Evolutionary conservation across 495 filamentous ascomycete genomes (phyloP).

Genomic region (Penicillium psychrofluorescens): DNA sequence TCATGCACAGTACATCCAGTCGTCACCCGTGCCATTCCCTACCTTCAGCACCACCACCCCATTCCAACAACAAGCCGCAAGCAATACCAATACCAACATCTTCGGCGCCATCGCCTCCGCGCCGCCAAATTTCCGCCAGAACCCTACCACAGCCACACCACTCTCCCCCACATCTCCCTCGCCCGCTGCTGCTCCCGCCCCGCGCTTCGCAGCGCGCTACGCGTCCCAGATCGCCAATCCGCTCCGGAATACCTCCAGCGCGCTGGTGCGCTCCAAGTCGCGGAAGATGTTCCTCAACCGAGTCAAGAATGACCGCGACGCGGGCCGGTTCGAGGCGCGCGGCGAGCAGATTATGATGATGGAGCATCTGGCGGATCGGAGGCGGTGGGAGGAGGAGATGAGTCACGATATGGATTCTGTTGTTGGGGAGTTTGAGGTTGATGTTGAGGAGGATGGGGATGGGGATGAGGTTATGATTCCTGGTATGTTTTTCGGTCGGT

Average conservation of each 20-base stretch:
- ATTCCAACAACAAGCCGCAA: constrained; percentile 1
- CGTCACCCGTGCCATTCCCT: constrained; percentile 3
- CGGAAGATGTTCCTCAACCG: constrained; percentile 66
- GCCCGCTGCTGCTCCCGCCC: not conserved
- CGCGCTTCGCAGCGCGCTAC: constrained; percentile 24
- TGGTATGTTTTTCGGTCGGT: constrained; percentile 12
- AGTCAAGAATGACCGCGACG: constrained; percentile 64
- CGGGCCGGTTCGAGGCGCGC: constrained; percentile 57
- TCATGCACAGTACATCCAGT: no score
- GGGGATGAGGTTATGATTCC: constrained; percentile 17
- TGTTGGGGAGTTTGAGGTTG: constrained; percentile 18
- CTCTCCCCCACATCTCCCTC: constrained; percentile 6
- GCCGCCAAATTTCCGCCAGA: constrained; percentile 1
- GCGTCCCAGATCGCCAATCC: constrained; percentile 21
- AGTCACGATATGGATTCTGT: constrained; percentile 20
- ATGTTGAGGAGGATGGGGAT: constrained; percentile 22
- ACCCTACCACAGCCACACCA: constrained; percentile 1
- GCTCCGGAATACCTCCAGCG: constrained; percentile 9
- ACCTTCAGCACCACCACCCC: constrained; percentile 10
- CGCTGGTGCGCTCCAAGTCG: constrained; percentile 23
- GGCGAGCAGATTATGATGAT: constrained; percentile 65
- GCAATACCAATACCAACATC: constrained; percentile 1
- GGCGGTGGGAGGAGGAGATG: constrained; percentile 43
- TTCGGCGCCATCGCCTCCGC: constrained; percentile 2
- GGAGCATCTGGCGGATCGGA: constrained; percentile 41